Evolutionary conservation across 2,329 filamentous ascomycete genomes (phyloP).

Genomic region (Rugonectria rugulosa): DNA sequence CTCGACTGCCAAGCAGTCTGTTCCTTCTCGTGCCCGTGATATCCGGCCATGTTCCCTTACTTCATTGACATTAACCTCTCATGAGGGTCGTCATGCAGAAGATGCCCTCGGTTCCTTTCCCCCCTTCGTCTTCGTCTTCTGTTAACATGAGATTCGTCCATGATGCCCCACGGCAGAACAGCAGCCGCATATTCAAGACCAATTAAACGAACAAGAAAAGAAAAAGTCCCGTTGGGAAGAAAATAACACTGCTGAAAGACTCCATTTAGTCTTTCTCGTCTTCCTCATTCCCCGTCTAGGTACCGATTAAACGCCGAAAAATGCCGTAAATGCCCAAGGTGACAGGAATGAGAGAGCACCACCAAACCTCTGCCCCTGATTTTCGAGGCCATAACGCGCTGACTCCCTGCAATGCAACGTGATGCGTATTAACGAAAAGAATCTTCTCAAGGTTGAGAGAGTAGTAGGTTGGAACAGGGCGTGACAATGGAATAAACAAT

Average conservation of each 20-base stretch:
- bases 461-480: conserved; percentile 3
- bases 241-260: conserved; percentile 8
- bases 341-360: conserved; percentile 15
- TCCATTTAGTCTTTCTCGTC: conserved; percentile 11
- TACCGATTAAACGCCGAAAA: conserved; percentile 38
- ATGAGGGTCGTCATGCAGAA: not conserved
- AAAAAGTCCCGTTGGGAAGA: conserved; percentile 9
- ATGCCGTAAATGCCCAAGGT: conserved; percentile 34
- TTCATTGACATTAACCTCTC: not conserved
- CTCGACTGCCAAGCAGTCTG: conserved; percentile 18
- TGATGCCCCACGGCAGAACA: conserved; percentile 22
- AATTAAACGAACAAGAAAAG: conserved; percentile 18
- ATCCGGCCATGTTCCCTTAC: not conserved
- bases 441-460: conserved; percentile 24
- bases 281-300: conserved; percentile 28
- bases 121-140: not conserved
- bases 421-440: conserved; percentile 29
- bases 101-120: not conserved
- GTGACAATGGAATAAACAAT: conserved; percentile 5
- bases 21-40: conserved; percentile 10
- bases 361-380: conserved; percentile 18
- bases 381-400: conserved; percentile 21
- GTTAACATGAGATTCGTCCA: conserved; percentile 17
- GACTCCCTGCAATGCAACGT: conserved; percentile 38
- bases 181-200: conserved; percentile 19